Conservation (phyloP, 2,329 filamentous ascomycete genomes). For the Lasiodiplodia sp. region DNA sequence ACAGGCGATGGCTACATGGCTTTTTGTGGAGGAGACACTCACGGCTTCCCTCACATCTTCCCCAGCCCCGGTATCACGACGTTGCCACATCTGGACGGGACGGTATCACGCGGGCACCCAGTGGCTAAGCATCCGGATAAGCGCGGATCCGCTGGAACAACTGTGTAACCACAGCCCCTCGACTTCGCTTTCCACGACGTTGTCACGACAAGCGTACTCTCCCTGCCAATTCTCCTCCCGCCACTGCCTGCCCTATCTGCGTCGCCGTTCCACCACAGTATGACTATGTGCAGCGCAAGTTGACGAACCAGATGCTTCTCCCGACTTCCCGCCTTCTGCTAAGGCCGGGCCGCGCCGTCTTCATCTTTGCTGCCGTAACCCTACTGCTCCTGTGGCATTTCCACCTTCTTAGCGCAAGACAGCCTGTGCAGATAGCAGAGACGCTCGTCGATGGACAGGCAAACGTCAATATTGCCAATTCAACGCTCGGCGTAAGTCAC, state of each 20-base stretch:
- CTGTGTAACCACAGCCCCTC: conserved; percentile 6
- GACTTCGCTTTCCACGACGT: neutral
- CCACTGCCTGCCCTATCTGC: neutral
- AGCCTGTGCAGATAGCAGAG: conserved; percentile 19
- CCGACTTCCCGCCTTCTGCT: conserved; percentile 15
- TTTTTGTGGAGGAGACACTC: neutral
- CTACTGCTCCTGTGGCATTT: conserved; percentile 18
- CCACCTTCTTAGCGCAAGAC: conserved; percentile 9
- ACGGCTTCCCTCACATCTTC: conserved; percentile 15
- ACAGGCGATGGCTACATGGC: conserved; percentile 2
- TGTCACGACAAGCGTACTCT: neutral
- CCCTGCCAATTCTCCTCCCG: neutral
- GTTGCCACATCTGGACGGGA: conserved; percentile 8
- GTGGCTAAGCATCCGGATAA: neutral
- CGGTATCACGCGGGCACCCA: conserved; percentile 22
- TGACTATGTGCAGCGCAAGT: neutral
- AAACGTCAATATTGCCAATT: conserved; percentile 1
- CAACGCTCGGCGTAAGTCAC: conserved; percentile 24
- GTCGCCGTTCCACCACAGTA: neutral
- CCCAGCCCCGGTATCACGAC: neutral
- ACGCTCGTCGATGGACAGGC: neutral
- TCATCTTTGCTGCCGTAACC: conserved; percentile 16
- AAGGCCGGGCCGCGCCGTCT: conserved; percentile 20
- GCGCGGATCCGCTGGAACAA: conserved; percentile 10
- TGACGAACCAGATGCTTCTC: conserved; percentile 22